Percentiles rank a stretch among this genome's conserved stretches.
phyloP scores from a whole-genome alignment of 139 green algal species.

The Picochlorum sp. region DNA sequence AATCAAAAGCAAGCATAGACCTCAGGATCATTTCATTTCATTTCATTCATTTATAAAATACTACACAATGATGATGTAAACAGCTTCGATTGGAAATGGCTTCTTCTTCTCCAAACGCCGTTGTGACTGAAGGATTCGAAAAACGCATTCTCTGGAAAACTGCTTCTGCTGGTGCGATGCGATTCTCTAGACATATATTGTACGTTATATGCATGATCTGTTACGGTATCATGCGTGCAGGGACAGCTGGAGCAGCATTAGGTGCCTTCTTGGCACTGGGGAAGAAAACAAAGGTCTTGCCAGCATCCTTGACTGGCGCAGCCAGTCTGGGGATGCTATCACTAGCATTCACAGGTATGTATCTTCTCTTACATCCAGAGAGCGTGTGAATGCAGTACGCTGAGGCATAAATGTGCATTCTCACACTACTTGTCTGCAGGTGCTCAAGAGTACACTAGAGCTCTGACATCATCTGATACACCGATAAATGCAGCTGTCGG shows the following conservation, averaged over 20 bases:
- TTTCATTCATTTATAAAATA: neutral
- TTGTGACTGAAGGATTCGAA: too few species aligned
- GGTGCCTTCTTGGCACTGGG: slow-evolving; percentile 20
- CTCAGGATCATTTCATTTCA: neutral
- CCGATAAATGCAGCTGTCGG: slow-evolving; percentile 28
- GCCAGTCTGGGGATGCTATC: slow-evolving; percentile 9
- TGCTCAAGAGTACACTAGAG: slow-evolving; percentile 20
- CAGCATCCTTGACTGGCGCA: slow-evolving; percentile 8
- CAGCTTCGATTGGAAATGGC: too few species aligned
- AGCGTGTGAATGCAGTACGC: too few species aligned
- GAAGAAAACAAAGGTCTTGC: slow-evolving; percentile 12
- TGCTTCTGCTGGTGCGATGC: too few species aligned
- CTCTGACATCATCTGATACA: slow-evolving; percentile 26
- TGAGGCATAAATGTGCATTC: too few species aligned
- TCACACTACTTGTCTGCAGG: slow-evolving; percentile 9
- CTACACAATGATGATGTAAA: too few species aligned
- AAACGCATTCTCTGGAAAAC: too few species aligned
- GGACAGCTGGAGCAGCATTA: neutral
- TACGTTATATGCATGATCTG: too few species aligned
- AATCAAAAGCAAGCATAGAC: neutral
- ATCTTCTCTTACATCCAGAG: too few species aligned
- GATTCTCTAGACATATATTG: too few species aligned
- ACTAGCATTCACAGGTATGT: too few species aligned
- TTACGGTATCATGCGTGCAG: slow-evolving; percentile 7
- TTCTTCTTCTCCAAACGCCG: too few species aligned